phyloP scores from a whole-genome alignment of 2,329 filamentous ascomycete species.

The Phialocephala sp. region DNA sequence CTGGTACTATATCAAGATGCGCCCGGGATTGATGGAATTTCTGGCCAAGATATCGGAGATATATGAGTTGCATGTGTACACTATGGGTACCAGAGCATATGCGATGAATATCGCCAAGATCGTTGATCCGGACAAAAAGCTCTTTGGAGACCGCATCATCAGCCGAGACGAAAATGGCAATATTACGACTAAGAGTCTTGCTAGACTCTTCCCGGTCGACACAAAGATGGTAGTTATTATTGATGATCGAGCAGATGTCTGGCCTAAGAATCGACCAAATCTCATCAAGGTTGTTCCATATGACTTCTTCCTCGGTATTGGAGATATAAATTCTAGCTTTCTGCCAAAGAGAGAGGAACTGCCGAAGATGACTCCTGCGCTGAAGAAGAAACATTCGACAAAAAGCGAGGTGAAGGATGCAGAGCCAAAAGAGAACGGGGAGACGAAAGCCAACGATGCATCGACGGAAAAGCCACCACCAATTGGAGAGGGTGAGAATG shows the following conservation, averaged over 20 bases:
- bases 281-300: slow-evolving; percentile 94
- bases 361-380: slow-evolving; percentile 33
- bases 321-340: slow-evolving; percentile 98
- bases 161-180: slow-evolving; percentile 97
- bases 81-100: slow-evolving; percentile 98
- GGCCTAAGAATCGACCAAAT: slow-evolving; percentile 88
- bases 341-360: slow-evolving; percentile 76
- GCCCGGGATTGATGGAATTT: slow-evolving; percentile 84
- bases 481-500: slow-evolving; percentile 3
- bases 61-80: slow-evolving; percentile 98
- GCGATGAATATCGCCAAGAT: slow-evolving; percentile 90
- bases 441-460: not conserved
- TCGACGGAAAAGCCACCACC: not conserved
- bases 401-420: slow-evolving; percentile 20
- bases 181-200: slow-evolving; percentile 86
- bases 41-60: slow-evolving; percentile 76
- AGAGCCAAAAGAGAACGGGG: slow-evolving; percentile 19
- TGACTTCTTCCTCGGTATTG: slow-evolving; percentile 97
- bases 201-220: slow-evolving; percentile 91
- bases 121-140: slow-evolving; percentile 85
- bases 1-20: slow-evolving; percentile 98
- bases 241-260: slow-evolving; percentile 95
- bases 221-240: slow-evolving; percentile 99
- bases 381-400: slow-evolving; percentile 33
- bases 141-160: slow-evolving; percentile 94